Percentiles rank a stretch among this genome's conserved stretches.
Conservation (phyloP, 2,329 filamentous ascomycete species). For the Waltergamsia citrina region DNA sequence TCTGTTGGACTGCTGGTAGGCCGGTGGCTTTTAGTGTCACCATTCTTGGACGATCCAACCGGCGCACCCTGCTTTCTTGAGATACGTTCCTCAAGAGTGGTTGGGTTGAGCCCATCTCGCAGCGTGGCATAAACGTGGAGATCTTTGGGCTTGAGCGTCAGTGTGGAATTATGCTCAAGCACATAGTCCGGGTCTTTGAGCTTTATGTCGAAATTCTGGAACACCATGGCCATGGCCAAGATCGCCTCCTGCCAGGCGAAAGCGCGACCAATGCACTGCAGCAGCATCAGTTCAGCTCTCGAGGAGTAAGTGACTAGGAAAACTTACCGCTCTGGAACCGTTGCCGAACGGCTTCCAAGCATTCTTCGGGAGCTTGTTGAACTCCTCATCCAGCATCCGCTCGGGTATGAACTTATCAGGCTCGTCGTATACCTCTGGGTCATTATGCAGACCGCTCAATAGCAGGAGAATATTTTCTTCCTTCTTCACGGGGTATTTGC, state of each 20-base stretch:
- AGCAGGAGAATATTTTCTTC: not conserved
- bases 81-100: no score
- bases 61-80: no score
- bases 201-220: constrained; percentile 36
- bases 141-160: constrained; percentile 55
- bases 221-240: constrained; percentile 2
- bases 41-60: not conserved
- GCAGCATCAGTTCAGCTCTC: constrained; percentile 37
- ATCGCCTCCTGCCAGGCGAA: constrained; percentile 7
- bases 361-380: not conserved
- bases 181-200: constrained; percentile 51
- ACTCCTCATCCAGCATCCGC: constrained; percentile 3
- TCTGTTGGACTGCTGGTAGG: not conserved
- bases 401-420: constrained; percentile 3
- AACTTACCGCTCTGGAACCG: no score
- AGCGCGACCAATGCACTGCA: constrained; percentile 4
- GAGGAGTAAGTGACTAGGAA: no score
- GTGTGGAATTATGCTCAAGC: constrained; percentile 42
- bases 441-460: constrained; percentile 1
- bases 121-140: constrained; percentile 24
- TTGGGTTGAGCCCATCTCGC: not conserved
- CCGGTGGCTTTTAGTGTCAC: not conserved
- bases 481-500: constrained; percentile 1
- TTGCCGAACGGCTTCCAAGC: constrained; percentile 23
- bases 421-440: constrained; percentile 2